Percentiles rank a stretch among this genome's conserved stretches.
These are phyloP conservation scores for Mimosa pudica DNA, from an alignment of 306 rosid genomes.

Conservation along the genomic window DNA sequence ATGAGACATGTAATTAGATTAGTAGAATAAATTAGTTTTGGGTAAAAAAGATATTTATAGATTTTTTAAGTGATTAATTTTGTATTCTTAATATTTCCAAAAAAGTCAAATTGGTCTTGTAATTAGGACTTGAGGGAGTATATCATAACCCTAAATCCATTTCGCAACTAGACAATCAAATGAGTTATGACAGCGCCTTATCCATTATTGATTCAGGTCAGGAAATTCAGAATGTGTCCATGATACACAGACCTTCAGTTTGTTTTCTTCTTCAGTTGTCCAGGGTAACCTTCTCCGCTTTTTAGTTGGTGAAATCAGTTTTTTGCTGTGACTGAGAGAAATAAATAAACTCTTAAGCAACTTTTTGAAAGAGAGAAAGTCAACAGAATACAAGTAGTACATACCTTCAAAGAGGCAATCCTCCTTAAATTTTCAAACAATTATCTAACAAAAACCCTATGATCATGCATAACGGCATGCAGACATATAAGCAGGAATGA, in stretches of 20 bases:
- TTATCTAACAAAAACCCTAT: background rate
- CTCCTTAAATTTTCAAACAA: background rate
- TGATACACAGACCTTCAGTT: slow-evolving; percentile 40
- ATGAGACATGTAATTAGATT: too few relatives aligned
- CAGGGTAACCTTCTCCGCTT: slow-evolving; percentile 40
- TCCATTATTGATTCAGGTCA: background rate
- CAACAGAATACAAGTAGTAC: background rate
- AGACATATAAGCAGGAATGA: background rate
- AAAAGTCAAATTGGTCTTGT: too few relatives aligned
- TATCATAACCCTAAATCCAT: slow-evolving; percentile 13
- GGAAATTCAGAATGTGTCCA: background rate
- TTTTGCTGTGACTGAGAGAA: slow-evolving; percentile 32
- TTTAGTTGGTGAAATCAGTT: background rate
- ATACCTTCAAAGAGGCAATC: background rate
- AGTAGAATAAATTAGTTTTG: too few relatives aligned
- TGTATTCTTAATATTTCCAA: too few relatives aligned
- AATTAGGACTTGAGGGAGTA: background rate
- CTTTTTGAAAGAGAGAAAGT: background rate
- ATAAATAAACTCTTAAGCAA: slow-evolving; percentile 11
- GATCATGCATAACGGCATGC: background rate
- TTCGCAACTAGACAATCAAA: slow-evolving; percentile 23
- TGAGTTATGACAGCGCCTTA: background rate
- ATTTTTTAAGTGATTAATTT: too few relatives aligned
- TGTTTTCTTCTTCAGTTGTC: slow-evolving; percentile 47
- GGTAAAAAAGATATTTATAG: too few relatives aligned